Conservation (phyloP, 2,329 filamentous ascomycete species). For the Stromatinia cepivora region DNA sequence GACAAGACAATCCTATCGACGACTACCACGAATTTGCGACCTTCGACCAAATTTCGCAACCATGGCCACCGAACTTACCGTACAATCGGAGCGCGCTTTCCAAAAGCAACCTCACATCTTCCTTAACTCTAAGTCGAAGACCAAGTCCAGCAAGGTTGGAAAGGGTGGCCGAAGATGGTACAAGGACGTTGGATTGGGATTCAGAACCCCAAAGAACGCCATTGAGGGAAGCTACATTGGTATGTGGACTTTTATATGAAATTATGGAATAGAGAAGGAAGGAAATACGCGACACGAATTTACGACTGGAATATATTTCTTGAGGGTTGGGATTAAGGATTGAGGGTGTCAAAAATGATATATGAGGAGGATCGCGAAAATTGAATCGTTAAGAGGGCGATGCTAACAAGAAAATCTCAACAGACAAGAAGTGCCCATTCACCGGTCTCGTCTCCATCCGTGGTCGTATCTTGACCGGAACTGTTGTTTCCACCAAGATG, state of each 20-base stretch:
- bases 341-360: neutral
- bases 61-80: conserved; percentile 98
- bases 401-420: conserved; percentile 34
- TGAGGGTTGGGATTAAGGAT: neutral
- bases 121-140: conserved; percentile 93
- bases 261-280: neutral
- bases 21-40: conserved; percentile 36
- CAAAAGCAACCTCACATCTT: conserved; percentile 99
- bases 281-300: neutral
- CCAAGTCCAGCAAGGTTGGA: conserved; percentile 79
- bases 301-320: neutral
- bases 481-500: conserved; percentile 99
- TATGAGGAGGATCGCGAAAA: conserved; percentile 11
- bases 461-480: conserved; percentile 99
- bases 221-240: conserved; percentile 99
- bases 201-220: conserved; percentile 96
- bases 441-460: conserved; percentile 98
- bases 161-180: conserved; percentile 95
- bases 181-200: conserved; percentile 99
- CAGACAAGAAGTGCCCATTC: conserved; percentile 99
- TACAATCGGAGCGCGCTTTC: conserved; percentile 99
- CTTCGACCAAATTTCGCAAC: conserved; percentile 39
- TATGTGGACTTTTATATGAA: conserved; percentile 56
- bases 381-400: conserved; percentile 10
- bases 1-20: conserved; percentile 29